These are phyloP conservation scores for Allium sativum DNA, from an alignment of 106 monocot genomes.

Conservation along the genomic window DNA sequence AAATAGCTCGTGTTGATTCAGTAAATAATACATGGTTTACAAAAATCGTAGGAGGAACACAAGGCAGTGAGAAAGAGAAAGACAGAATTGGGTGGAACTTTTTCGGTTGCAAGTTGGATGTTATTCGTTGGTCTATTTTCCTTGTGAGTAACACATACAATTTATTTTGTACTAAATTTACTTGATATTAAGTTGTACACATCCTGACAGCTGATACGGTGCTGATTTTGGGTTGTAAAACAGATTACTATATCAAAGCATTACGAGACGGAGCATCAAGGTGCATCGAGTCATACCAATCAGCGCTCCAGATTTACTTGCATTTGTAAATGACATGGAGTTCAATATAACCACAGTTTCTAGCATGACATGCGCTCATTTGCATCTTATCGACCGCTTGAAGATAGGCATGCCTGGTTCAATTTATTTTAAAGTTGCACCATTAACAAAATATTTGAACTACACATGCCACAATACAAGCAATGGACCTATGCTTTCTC, in stretches of 20 bases:
- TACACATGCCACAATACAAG: conserved; percentile 71
- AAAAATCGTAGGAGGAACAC: conserved; percentile 46
- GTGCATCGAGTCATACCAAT: conserved; percentile 66
- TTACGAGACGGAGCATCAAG: conserved; percentile 62
- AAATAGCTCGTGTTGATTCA: too few relatives aligned
- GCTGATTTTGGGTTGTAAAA: not conserved
- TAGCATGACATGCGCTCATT: conserved; percentile 83
- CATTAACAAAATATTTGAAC: conserved; percentile 35
- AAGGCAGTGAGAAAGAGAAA: conserved; percentile 62
- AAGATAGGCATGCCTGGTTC: conserved; percentile 52
- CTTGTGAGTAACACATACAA: conserved; percentile 41
- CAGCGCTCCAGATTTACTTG: conserved; percentile 59
- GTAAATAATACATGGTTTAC: too few relatives aligned
- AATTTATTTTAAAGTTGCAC: conserved; percentile 48
- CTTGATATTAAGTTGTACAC: not conserved
- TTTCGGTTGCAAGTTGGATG: conserved; percentile 84
- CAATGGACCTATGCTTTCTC: conserved; percentile 54
- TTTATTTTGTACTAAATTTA: not conserved
- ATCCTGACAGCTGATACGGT: not conserved
- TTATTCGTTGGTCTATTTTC: conserved; percentile 77
- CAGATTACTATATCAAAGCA: conserved; percentile 79
- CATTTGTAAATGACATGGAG: conserved; percentile 83
- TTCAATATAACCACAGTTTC: conserved; percentile 85
- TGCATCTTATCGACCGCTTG: conserved; percentile 41
- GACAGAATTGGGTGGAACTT: conserved; percentile 93